Evolutionary conservation across 2,329 filamentous ascomycete genomes (phyloP), one percentile per base, ranked within the genome.

Genomic region (Tolypocladium ovalisporum): DNA sequence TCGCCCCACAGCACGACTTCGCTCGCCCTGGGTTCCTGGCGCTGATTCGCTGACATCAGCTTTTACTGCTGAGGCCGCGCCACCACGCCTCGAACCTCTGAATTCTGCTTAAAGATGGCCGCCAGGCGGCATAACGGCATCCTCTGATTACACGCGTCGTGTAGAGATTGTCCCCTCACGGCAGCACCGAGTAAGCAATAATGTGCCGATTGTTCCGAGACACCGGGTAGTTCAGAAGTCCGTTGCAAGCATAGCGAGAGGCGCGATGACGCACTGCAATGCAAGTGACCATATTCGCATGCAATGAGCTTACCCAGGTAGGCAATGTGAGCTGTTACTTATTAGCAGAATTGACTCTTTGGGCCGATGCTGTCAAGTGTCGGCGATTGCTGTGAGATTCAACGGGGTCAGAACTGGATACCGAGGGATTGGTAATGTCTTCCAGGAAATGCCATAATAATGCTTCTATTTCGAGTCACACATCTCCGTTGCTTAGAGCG

Each of bases 41-140:
- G 52, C 52, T n/a, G 37, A n/a, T 40, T 40, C 37, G 37, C 37
- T 54, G 52, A 54, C 52, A 54, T 54, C 52, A 54, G 52, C 52
- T 8, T 27, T 2, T 4, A n/a, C 44, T 29, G 13, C 42, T 29
- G 1, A 5, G 42, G 6, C 44, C 29, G 44, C 24, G 44, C 44
- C 44, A 19, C 35, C 19, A 39, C 13, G 29, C 5, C 34, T 24
- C 51, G 19, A 40, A 4, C 39, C n/a, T 40, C 37, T 2, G 19
- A 5, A 8, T 39, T 22, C 37, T 10, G 37, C 3, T 15, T 8
- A 6, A 22, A 42, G 12, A 4, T 12, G 22, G 22, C 1, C 22
- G 40, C 22, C 7, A 22, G 12, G 24, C 44, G 13, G 44, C 44
- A 17, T 47, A 24, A 17, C 22, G 6, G 24, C 12, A n/a, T 47